Percentiles rank a stretch among this genome's conserved stretches.
phyloP scores from a whole-genome alignment of 192 early-diverging fungal species.

The Backusella circina region DNA sequence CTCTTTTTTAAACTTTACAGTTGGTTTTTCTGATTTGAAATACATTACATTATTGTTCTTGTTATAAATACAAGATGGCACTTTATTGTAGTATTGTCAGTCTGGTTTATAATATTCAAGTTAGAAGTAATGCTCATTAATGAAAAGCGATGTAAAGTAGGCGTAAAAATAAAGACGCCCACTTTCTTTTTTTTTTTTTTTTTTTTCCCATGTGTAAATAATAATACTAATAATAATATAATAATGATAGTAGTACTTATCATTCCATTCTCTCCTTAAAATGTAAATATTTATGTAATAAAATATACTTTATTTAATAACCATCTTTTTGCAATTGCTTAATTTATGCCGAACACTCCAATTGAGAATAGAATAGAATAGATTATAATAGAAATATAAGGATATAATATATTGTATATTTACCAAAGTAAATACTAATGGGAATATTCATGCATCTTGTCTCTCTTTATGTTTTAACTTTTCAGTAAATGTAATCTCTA shows the following conservation, averaged over 20 bases:
- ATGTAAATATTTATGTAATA: constrained; percentile 1
- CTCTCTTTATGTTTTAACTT: not conserved
- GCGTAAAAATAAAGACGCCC: not conserved
- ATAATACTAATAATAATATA: not conserved
- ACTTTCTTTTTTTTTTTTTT: not conserved
- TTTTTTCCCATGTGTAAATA: not conserved
- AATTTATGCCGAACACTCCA: not conserved
- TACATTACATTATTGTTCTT: not conserved
- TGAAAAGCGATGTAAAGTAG: not conserved
- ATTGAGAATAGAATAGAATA: not conserved
- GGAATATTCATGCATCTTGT: not conserved
- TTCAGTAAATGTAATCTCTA: not conserved
- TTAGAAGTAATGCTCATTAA: too few relatives aligned
- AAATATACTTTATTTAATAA: not conserved
- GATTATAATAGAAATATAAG: too few relatives aligned
- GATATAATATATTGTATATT: too few relatives aligned
- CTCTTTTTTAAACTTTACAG: not conserved
- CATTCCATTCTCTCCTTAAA: not conserved
- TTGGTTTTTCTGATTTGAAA: not conserved
- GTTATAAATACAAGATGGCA: not conserved
- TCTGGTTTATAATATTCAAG: not conserved
- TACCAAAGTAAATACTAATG: not conserved
- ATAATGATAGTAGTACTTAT: too few relatives aligned
- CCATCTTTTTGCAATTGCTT: not conserved
- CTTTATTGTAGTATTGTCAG: not conserved